Conservation (phyloP, 441 rosid species). For the Gossypium aridum region DNA sequence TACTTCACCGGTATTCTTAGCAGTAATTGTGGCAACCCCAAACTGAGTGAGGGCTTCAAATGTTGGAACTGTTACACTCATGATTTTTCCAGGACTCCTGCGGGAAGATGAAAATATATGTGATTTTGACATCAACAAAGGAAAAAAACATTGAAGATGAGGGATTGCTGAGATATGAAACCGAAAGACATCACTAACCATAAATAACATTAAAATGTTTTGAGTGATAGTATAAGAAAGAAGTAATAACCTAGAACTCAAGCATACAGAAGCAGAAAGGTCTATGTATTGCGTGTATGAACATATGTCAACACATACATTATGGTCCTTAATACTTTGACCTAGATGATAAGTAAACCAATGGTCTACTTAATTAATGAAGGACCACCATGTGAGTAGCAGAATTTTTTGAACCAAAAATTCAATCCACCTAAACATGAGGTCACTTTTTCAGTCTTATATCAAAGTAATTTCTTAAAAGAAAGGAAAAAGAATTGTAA, state of each 20-base stretch:
- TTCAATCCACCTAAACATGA: neutral
- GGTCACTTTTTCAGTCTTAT: neutral
- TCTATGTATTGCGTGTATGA: neutral
- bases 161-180: neutral
- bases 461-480: neutral
- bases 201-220: neutral
- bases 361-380: no score
- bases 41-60: slow-evolving; percentile 85
- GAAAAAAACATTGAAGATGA: neutral
- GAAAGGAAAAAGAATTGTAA: neutral
- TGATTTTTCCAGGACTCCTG: slow-evolving; percentile 92
- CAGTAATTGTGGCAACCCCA: slow-evolving; percentile 74
- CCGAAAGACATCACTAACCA: neutral
- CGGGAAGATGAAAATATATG: slow-evolving; percentile 8
- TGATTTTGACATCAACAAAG: slow-evolving; percentile 9
- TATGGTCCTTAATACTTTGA: neutral
- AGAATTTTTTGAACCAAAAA: neutral
- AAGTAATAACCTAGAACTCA: neutral
- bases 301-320: neutral
- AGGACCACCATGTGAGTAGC: neutral
- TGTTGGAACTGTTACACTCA: slow-evolving; percentile 60
- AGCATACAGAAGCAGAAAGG: neutral
- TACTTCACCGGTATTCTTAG: slow-evolving; percentile 69
- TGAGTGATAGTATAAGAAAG: neutral
- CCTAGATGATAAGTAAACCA: neutral